These are phyloP conservation scores for Saccharomyces hybrid DNA, from an alignment of 1,139 yeast species.

Conservation along the genomic window DNA sequence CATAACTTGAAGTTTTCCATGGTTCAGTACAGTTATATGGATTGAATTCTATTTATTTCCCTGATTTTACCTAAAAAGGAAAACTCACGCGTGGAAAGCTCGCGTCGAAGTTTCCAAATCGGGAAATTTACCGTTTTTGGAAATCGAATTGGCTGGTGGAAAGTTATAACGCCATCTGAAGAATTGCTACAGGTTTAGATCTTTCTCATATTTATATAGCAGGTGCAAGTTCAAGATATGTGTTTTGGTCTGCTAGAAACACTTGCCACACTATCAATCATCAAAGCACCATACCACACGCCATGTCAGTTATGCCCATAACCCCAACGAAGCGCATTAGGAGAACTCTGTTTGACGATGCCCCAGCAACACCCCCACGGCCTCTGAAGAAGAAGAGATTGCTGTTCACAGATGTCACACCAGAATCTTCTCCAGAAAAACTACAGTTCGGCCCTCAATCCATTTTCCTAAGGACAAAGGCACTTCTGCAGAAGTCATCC, in stretches of 20 bases:
- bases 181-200: background rate
- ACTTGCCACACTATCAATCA: background rate
- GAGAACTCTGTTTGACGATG: background rate
- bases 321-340: background rate
- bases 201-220: background rate
- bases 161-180: background rate
- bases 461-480: slow-evolving; percentile 24
- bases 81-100: background rate
- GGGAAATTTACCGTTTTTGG: background rate
- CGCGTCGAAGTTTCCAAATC: background rate
- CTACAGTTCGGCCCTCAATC: slow-evolving; percentile 22
- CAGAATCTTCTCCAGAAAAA: slow-evolving; percentile 16
- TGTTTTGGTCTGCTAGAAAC: too few species aligned
- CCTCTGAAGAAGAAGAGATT: slow-evolving; percentile 3
- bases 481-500: slow-evolving; percentile 28
- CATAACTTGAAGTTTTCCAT: background rate
- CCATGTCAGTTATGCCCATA: background rate
- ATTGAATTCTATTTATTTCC: background rate
- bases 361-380: background rate
- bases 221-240: background rate
- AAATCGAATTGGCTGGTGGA: background rate
- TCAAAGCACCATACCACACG: background rate
- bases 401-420: slow-evolving; percentile 1
- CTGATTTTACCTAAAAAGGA: background rate
- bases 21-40: background rate